Base-by-base conservation (phyloP, 257 asterid species). In the Solanum virginianum region DNA sequence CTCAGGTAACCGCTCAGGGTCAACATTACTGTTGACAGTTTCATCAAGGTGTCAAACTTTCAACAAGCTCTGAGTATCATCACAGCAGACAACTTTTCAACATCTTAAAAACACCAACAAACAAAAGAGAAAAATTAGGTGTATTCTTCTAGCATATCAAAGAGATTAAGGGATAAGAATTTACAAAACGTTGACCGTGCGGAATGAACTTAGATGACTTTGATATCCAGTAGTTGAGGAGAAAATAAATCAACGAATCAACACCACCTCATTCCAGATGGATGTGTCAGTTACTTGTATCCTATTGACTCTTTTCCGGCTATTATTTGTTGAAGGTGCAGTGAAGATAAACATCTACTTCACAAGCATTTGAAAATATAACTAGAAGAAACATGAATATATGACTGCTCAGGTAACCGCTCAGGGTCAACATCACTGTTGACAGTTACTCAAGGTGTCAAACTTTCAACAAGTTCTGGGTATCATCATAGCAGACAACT, bases 321-420 rank as follows among this genome's bases (percentile, higher is more conserved):
- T 72, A 20, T 43, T 32, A 15, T 47, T 75, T 15, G 82, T 14
- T 49, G 62, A 75, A 47, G 13, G 39, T 24, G 81, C 32, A n/a
- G 10, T 47, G 59, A 41, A 74, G 55, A n/a, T 74, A 17, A 74
- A 13, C n/a, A 13, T 49, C 24, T 16, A 75, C 24, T 22, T 49
- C 82, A 77, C 10, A 51, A 51, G 60, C 13, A 22, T 29, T 79
- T 53, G 26, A 79, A 26, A 79, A 41, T 56, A 77, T 79, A 8
- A 79, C 65, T 22, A 79, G 49, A 79, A 26, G 49, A 79, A 72
- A 57, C 29, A 36, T 56, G 16, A 51, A 80, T 8, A 32, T 63
- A 49, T 12, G 84, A 70, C 65, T 88, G 90, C 85, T 88, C 85
- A 83, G 90, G 69, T 88, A 88, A 88, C 90, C 86, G 85, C 90